These are phyloP conservation scores for Colletotrichum graminicola DNA, from an alignment of 2,329 filamentous ascomycete species.

Conservation along the genomic window DNA sequence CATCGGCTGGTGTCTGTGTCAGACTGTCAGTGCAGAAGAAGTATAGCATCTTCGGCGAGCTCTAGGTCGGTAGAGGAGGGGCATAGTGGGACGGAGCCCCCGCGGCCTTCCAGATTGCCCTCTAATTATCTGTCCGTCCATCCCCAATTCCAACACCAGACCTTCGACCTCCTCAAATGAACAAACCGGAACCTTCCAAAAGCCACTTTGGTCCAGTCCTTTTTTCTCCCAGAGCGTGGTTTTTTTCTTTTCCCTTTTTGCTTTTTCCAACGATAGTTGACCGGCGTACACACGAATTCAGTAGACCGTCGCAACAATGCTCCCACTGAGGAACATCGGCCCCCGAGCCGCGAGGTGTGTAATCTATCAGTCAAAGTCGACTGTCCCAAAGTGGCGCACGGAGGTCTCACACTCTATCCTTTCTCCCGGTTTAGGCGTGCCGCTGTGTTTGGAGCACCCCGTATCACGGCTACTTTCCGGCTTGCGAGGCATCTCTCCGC, in stretches of 20 bases:
- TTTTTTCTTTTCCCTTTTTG: not conserved
- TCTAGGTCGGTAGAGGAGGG: conserved; percentile 2
- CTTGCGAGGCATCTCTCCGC: conserved; percentile 24
- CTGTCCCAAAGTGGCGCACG: conserved; percentile 11
- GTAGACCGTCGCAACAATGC: conserved; percentile 7
- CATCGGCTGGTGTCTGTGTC: conserved; percentile 23
- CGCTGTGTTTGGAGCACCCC: conserved; percentile 25
- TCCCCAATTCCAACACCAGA: conserved; percentile 23
- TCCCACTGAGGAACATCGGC: conserved; percentile 24
- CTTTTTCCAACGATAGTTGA: not conserved
- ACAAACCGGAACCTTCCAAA: not conserved
- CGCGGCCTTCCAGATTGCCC: not conserved
- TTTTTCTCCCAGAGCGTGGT: not conserved
- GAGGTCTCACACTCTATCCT: conserved; percentile 24
- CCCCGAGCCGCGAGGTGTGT: conserved; percentile 35
- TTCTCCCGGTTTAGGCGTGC: conserved; percentile 17
- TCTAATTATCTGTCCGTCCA: not conserved
- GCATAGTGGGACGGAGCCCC: not conserved
- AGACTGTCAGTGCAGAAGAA: conserved; percentile 11
- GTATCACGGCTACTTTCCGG: conserved; percentile 7
- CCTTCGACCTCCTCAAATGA: conserved; percentile 32
- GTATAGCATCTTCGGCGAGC: conserved; percentile 19
- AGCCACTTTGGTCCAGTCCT: conserved; percentile 8
- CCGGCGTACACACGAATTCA: conserved; percentile 9
- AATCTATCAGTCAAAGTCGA: not conserved